Evolutionary conservation across 2,329 filamentous ascomycete species (phyloP).

Genomic region (Colletotrichum spinosum): DNA sequence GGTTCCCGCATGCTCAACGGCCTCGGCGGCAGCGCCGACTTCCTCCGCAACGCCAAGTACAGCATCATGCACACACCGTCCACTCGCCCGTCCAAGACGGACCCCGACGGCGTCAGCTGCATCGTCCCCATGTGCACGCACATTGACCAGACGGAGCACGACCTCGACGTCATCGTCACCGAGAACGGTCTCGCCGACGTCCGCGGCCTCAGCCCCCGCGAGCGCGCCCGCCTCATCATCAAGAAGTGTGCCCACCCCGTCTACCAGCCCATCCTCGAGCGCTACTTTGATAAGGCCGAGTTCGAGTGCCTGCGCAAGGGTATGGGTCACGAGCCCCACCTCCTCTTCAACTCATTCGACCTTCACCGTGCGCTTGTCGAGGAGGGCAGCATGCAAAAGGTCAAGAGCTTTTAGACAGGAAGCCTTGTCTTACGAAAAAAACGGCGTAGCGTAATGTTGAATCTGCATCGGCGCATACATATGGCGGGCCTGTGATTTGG

Average conservation of each 20-base stretch:
- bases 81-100: slow-evolving; percentile 82
- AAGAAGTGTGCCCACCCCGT: slow-evolving; percentile 87
- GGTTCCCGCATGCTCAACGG: slow-evolving; percentile 90
- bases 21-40: slow-evolving; percentile 84
- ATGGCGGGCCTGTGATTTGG: slow-evolving; percentile 15
- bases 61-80: slow-evolving; percentile 94
- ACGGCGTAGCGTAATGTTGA: background rate
- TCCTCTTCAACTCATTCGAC: slow-evolving; percentile 88
- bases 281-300: slow-evolving; percentile 89
- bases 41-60: slow-evolving; percentile 83
- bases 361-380: slow-evolving; percentile 87
- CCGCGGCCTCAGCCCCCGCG: slow-evolving; percentile 80
- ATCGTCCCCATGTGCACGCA: slow-evolving; percentile 97
- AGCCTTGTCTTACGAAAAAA: background rate
- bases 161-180: slow-evolving; percentile 88
- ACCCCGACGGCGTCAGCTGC: slow-evolving; percentile 84
- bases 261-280: slow-evolving; percentile 83
- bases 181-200: slow-evolving; percentile 85
- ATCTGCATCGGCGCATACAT: slow-evolving; percentile 21
- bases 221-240: slow-evolving; percentile 87
- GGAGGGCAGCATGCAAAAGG: slow-evolving; percentile 88
- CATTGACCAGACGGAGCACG: slow-evolving; percentile 92
- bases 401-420: slow-evolving; percentile 68
- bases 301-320: slow-evolving; percentile 87
- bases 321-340: slow-evolving; percentile 90